Evolutionary conservation across 1,139 yeast genomes (phyloP).

Genomic region (Trichomonascaceae sp.): DNA sequence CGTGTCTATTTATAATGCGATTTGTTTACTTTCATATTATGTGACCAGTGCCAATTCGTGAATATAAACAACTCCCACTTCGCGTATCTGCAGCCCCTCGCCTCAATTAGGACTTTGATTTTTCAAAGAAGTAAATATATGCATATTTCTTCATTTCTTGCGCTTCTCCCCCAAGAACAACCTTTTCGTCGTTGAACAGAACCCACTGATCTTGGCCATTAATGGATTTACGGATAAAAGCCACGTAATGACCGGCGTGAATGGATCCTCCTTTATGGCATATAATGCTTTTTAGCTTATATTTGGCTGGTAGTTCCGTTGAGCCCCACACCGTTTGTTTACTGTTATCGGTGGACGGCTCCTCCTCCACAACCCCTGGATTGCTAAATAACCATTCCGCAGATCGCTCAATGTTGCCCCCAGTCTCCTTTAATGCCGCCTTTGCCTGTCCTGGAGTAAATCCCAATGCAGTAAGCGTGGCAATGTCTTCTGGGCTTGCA

Average conservation of each 20-base stretch:
- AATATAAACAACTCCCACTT: neutral
- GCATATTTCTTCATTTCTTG: constrained; percentile 56
- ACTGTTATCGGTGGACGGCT: constrained; percentile 21
- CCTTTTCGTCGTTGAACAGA: constrained; percentile 89
- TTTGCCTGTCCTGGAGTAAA: constrained; percentile 55
- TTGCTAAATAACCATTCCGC: constrained; percentile 85
- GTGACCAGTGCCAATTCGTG: neutral
- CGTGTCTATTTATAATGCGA: neutral
- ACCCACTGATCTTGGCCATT: constrained; percentile 57
- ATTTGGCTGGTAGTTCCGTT: constrained; percentile 35
- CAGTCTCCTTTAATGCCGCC: constrained; percentile 59
- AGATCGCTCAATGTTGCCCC: constrained; percentile 63
- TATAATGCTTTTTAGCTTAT: constrained; percentile 60
- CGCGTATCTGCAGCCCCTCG: neutral
- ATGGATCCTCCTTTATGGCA: constrained; percentile 95
- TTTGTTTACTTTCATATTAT: neutral
- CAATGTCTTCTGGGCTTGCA: constrained; percentile 37
- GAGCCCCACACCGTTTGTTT: constrained; percentile 17
- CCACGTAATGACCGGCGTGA: constrained; percentile 95
- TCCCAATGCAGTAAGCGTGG: constrained; percentile 68
- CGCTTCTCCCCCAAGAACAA: constrained; percentile 60
- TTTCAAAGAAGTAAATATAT: constrained; percentile 37
- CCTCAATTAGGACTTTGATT: constrained; percentile 10
- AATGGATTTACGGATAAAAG: constrained; percentile 51
- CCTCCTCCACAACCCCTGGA: constrained; percentile 41